Evolutionary conservation across 2,329 filamentous ascomycete genomes (phyloP).

Genomic region (Colletotrichum sp.): DNA sequence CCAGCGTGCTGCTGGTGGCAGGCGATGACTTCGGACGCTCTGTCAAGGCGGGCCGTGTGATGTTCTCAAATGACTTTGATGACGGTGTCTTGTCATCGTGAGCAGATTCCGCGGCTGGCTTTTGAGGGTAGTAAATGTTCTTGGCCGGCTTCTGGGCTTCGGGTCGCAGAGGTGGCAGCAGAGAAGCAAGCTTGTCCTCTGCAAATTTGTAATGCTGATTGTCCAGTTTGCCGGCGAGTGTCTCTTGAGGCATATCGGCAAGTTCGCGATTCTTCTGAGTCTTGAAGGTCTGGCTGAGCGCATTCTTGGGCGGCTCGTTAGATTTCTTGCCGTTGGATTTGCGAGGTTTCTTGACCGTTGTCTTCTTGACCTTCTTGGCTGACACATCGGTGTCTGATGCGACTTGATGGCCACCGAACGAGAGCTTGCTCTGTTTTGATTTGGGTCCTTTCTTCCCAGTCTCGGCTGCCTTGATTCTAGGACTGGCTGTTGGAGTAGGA

Average conservation of each 20-base stretch:
- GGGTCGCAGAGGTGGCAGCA: conserved; percentile 30
- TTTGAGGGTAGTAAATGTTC: conserved; percentile 20
- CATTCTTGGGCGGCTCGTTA: conserved; percentile 39
- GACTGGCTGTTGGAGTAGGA: conserved; percentile 63
- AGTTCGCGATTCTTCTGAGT: conserved; percentile 42
- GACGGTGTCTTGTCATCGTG: background rate
- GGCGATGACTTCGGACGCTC: conserved; percentile 18
- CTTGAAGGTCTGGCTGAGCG: conserved; percentile 48
- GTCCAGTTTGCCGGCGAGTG: conserved; percentile 26
- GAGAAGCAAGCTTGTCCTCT: conserved; percentile 22
- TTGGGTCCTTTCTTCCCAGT: conserved; percentile 45
- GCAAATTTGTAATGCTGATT: conserved; percentile 25
- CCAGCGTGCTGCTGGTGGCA: background rate
- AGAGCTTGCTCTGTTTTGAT: conserved; percentile 58
- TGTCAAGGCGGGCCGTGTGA: conserved; percentile 6
- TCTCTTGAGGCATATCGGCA: conserved; percentile 28
- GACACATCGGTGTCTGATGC: conserved; percentile 23
- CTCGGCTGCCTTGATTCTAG: conserved; percentile 47
- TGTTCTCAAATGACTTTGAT: background rate
- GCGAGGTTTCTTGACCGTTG: conserved; percentile 34
- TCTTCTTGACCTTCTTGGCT: conserved; percentile 30
- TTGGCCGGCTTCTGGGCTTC: conserved; percentile 21
- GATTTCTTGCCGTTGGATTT: conserved; percentile 41
- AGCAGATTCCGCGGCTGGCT: background rate
- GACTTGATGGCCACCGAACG: conserved; percentile 38